Evolutionary conservation across 441 rosid genomes (phyloP), one percentile per base, ranked within the genome.

Genomic region (Adansonia gregorii): DNA sequence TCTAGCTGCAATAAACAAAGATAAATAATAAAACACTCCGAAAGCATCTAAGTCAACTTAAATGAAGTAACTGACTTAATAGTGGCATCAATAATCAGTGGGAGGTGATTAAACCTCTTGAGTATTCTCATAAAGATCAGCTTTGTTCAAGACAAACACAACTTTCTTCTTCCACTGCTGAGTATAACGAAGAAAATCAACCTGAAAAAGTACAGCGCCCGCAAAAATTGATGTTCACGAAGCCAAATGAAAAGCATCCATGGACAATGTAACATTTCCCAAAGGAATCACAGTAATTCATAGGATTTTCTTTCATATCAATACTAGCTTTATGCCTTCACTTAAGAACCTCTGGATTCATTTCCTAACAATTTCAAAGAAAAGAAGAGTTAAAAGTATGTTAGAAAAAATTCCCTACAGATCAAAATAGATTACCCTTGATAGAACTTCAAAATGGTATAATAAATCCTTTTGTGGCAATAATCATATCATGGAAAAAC

Each of bases 151-250:
- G 77, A 94, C 89, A 80, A 95, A 94, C 61, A 94, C 89, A 76
- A 90, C 91, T 84, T 90, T 95, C 90, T 95, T 94, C 88, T 88
- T 95, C 99, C 98, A 95, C 74, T 89, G 95, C 79, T 92, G 98
- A 59, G 88, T 91, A 77, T 95, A 95, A 72, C 90, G 94, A 82
- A 95, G 97, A 86, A 95, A 95, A 59, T 79, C 79, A 82, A 95
- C 98, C 99, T 95, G 87, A 72, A 79, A 48, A 10, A 27, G 27
- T 0, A 43, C 17, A 75, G 31, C 46, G 31, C 1, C 0, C 10
- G 19, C 71, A 27, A 49, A 31, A 67, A 67, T 39, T 69, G 54
- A 31, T 35, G 35, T 73, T 71, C 19, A 17, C 35, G 19, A 55
- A 39, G 39, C 49, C 46, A 9, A 55, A 48, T 24, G 17, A 24